Evolutionary conservation across 106 monocot genomes (phyloP).

Genomic region (Dioscorea dumetorum): DNA sequence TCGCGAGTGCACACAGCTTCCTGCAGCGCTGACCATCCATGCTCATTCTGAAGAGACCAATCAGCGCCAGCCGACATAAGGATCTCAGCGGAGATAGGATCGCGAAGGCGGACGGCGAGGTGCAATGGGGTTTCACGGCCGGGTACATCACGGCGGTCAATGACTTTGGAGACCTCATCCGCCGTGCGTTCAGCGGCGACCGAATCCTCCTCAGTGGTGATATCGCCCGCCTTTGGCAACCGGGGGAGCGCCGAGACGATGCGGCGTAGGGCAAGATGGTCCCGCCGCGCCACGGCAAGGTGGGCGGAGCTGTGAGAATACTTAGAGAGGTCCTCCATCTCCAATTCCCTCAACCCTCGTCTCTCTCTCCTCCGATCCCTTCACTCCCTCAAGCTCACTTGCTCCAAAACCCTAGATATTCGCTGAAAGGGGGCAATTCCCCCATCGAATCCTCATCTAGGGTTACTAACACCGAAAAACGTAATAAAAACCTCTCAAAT

Average conservation of each 20-base stretch:
- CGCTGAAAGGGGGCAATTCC: too few relatives aligned
- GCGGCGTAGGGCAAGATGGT: slow-evolving; percentile 65
- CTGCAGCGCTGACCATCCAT: slow-evolving; percentile 96
- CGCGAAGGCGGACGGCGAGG: slow-evolving; percentile 85
- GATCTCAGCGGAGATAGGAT: slow-evolving; percentile 73
- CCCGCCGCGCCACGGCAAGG: slow-evolving; percentile 59
- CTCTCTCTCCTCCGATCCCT: not conserved
- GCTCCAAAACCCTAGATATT: too few relatives aligned
- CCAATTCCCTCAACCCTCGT: not conserved
- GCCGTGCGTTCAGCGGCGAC: slow-evolving; percentile 51
- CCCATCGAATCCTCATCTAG: too few relatives aligned
- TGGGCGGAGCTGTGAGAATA: slow-evolving; percentile 89
- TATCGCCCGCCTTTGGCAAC: slow-evolving; percentile 74
- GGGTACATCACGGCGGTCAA: slow-evolving; percentile 92
- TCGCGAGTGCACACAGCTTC: slow-evolving; percentile 88
- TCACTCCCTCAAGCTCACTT: too few relatives aligned
- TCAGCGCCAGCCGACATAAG: slow-evolving; percentile 97
- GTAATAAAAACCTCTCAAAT: too few relatives aligned
- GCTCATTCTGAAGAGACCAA: slow-evolving; percentile 94
- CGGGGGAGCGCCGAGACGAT: slow-evolving; percentile 65
- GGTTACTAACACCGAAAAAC: too few relatives aligned
- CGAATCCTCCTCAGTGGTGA: slow-evolving; percentile 76
- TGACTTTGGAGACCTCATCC: slow-evolving; percentile 60
- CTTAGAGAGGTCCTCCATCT: slow-evolving; percentile 72
- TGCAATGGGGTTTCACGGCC: slow-evolving; percentile 94